These are phyloP conservation scores for Edaphochlamys debaryana DNA, from an alignment of 139 green algal genomes.

Conservation along the genomic window DNA sequence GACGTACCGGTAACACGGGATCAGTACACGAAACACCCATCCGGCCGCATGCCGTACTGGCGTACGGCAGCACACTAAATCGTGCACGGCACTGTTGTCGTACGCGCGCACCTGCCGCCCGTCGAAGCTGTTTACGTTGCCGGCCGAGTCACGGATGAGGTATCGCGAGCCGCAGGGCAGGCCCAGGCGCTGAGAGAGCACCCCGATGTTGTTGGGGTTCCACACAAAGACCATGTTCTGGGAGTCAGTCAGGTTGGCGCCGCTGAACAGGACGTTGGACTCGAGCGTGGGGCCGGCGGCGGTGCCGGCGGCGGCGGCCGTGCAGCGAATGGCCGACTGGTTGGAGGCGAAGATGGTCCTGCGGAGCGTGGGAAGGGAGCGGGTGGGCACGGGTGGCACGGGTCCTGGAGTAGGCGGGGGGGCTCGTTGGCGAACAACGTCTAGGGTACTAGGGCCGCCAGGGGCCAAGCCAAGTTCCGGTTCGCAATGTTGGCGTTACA, in stretches of 20 bases:
- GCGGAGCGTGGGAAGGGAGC: not conserved
- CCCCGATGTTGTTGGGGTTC: not conserved
- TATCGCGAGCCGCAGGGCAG: slow-evolving; percentile 3
- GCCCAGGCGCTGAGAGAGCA: not conserved
- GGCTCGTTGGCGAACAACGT: too few relatives aligned
- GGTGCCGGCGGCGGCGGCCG: not conserved
- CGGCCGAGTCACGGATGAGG: slow-evolving; percentile 2
- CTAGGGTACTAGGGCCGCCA: too few relatives aligned
- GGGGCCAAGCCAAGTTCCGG: too few relatives aligned
- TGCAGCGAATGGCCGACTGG: not conserved
- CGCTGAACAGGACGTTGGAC: not conserved
- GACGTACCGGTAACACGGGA: too few relatives aligned
- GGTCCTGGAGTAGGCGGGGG: not conserved
- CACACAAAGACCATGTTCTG: slow-evolving; percentile 1
- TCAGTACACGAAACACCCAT: too few relatives aligned
- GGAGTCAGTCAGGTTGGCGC: not conserved
- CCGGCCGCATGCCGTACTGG: too few relatives aligned
- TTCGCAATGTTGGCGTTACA: too few relatives aligned
- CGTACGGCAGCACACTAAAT: too few relatives aligned
- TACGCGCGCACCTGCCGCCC: too few relatives aligned
- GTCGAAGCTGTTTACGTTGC: slow-evolving; percentile 5
- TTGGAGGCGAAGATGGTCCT: not conserved
- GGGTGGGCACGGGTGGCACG: not conserved
- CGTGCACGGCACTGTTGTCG: too few relatives aligned
- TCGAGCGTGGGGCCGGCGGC: not conserved